These are phyloP conservation scores for Raphanus hybrid DNA, from an alignment of 441 rosid species.

Conservation along the genomic window DNA sequence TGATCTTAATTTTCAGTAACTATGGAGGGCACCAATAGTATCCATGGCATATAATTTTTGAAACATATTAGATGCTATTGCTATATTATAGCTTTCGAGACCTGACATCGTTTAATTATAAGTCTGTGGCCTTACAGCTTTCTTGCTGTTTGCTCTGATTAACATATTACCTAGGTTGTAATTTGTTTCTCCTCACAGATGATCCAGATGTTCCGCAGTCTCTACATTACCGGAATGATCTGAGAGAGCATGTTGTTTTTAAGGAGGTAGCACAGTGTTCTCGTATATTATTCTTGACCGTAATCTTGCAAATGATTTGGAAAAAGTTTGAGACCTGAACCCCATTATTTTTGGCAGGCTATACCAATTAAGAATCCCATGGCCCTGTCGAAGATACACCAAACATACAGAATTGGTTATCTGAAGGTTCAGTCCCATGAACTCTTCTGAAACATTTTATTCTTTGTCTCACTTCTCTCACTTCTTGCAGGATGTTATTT, in stretches of 20 bases:
- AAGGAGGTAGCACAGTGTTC: conserved; percentile 73
- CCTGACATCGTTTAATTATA: background rate
- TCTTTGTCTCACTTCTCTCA: conserved; percentile 24
- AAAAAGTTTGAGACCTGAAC: conserved; percentile 13
- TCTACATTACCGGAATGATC: conserved; percentile 73
- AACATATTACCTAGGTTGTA: no score
- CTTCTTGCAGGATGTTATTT: conserved; percentile 80
- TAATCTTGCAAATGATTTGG: background rate
- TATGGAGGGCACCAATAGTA: background rate
- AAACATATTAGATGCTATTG: conserved; percentile 16
- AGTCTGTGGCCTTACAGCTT: no score
- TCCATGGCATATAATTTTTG: background rate
- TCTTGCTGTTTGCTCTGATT: no score
- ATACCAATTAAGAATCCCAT: conserved; percentile 75
- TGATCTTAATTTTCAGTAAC: conserved; percentile 17
- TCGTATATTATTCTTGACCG: conserved; percentile 16
- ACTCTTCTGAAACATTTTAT: conserved; percentile 17
- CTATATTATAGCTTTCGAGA: background rate
- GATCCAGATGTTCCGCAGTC: conserved; percentile 71
- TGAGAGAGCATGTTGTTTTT: conserved; percentile 81
- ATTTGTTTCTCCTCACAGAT: conserved; percentile 54
- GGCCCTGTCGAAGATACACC: conserved; percentile 90
- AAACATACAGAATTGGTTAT: conserved; percentile 87
- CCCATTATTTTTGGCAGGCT: conserved; percentile 53
- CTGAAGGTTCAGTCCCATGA: conserved; percentile 63